Base-by-base conservation (phyloP, 805 yeast species). In the Suhomyces vadensis region DNA sequence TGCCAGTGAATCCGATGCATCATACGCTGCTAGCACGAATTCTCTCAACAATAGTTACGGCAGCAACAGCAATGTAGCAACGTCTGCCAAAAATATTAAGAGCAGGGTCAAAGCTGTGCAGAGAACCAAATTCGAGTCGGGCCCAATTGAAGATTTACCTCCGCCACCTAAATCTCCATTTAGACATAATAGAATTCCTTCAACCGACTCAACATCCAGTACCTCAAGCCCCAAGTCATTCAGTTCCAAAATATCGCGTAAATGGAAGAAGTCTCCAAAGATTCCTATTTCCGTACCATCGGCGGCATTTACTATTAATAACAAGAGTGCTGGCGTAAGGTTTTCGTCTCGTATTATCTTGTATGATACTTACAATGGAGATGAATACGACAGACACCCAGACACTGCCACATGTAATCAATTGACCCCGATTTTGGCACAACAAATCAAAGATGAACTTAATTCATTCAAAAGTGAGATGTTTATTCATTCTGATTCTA, bases 361-460 rank as follows among this genome's bases (percentile, higher is more conserved):
- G 35, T 92, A 83, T 64, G 95, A 89, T 48, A 92, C 97, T 0
- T 89, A 85, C 63, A 78, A 83, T 46, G 82, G 83, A 27, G 82
- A 78, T 14, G 97, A 87, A 52, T 92, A 92, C 63, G 97, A 92
- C 63, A 81, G 99, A 56, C 89, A 83, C 51, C 97, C 97, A 0
- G 97, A 90, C 50, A 73, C 83, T 22, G 95, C 96, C 3, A 90
- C 97, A 2, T 92, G 97, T 67, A 89, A 91, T 64, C 89, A 85
- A 59, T 73, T 90, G 61, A 90, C 96, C 1, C 96, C 97, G 5
- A 73, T 77, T 45, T 67, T 90, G 59, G 97, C 97, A 0, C 90
- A 87, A 62, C 81, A 79, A 64, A 89, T 92, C 55, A 85, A 83
- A 65, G 86, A 84, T 29, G 98, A 92, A 64, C 71, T 92, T 60